Evolutionary conservation across 208 protist genomes (phyloP), one percentile per base, ranked within the genome.

Genomic region (Acanthamoeba healyi): DNA sequence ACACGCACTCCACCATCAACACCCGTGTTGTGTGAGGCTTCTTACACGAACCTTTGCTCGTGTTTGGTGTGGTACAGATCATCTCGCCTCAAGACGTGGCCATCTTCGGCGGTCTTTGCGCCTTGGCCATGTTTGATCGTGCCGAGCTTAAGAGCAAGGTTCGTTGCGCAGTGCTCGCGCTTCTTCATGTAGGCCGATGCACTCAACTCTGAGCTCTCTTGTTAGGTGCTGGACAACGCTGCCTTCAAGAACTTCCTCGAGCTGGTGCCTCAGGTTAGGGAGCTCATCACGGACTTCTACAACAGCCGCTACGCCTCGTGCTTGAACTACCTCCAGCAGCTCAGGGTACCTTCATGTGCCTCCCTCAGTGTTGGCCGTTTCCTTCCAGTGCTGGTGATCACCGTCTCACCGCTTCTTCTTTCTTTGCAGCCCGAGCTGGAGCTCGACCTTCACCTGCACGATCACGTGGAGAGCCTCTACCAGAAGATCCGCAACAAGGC

Each of bases 91-190:
- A 95, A 32, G 98, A 98, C 95, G 95, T 98, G 40, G 97, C 96
- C 17, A 58, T 97, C 9, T 98, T 97, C 94, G 96, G 96, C 61
- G 96, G 93, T 26, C 87, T 98, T 22, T 98, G 97, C 91, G 96
- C 96, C 34, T 95, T 98, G n/a, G 97, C 97, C 46, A 96, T 97
- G 24, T 98, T 98, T 94, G 96, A 97, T 65, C 89, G 97, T 61
- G 17, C 32, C 22, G 97, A 98, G 65, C 94, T 98, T 19, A 93
- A 93, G 49, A 82, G 32, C 29, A 93, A 93, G 88, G 88, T 93
- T 17, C 32, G 38, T n/a, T 32, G 4, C 24, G 3, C 34, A 1
- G 2, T 44, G 29, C 14, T 56, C 49, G n/a, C 22, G 2, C 2
- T 36, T n/a, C 32, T 81, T 26, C 14, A 34, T 49, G 6, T 61